Base-by-base conservation (phyloP, 1,284 basidiomycete species). In the Phylloboletellus chloephorus region DNA sequence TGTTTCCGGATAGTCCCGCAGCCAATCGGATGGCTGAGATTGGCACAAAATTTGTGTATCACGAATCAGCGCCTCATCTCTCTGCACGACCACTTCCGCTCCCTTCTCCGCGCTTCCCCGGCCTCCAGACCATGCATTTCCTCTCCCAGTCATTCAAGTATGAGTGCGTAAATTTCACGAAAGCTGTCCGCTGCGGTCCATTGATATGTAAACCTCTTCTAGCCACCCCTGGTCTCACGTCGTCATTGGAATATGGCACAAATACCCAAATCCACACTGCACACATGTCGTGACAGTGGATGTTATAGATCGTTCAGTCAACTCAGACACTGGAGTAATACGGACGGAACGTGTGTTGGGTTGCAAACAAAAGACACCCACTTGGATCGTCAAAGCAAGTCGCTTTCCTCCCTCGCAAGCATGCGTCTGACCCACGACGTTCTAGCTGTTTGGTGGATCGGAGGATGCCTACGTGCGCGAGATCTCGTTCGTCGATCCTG, bases 381-480 rank as follows among this genome's bases (percentile, higher is more conserved):
- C 57, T 52, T 92, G 88, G 89, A 85, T 89, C 36, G 77, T 88
- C 44, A 89, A 84, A 70, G 88, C 89, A 57, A 51, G 78, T 63
- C 39, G 31, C 44, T 37, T 39, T 30, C 20, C n/a, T n/a, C 30
- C 4, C 6, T 16, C 32, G 15, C 20, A 7, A 20, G 13, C 23
- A 21, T 31, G 37, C 15, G 15, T 33, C 34, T 41, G 46, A 46
- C 39, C 23, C n/a, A 30, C 37, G 15, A 44, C 31, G 21, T 37
- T 39, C 16, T 53, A 92, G 87, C 64, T 94, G 25, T 85, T 94
- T 39, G 90, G 90, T 38, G 88, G 88, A 24, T 87, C 86, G 48
- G 88, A 93, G 64, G 89, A 94, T 52, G 91, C 94, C 7, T 96
- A 89, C 58, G 89, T 96, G 2, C 82, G 93, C 34, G 93, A 97